Evolutionary conservation across 2,329 filamentous ascomycete species (phyloP).

Genomic region (Colletotrichum echinochloae): DNA sequence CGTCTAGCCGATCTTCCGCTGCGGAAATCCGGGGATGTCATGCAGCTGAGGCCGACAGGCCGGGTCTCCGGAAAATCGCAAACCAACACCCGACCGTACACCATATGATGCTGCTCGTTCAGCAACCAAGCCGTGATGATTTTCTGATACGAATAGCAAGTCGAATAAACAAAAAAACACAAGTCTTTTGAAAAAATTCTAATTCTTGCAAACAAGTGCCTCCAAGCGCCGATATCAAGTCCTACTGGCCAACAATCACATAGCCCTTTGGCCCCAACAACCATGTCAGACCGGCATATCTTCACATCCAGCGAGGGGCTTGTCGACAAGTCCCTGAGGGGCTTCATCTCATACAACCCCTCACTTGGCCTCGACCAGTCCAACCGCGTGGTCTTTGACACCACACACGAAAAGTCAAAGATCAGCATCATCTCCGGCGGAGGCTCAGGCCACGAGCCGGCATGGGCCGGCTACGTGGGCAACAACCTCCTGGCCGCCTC

Average conservation of each 20-base stretch:
- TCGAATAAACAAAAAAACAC: not conserved
- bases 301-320: conserved; percentile 66
- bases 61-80: conserved; percentile 22
- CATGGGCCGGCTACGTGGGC: conserved; percentile 74
- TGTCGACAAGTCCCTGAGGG: conserved; percentile 63
- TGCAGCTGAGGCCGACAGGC: conserved; percentile 6
- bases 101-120: conserved; percentile 26
- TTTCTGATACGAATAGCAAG: no score
- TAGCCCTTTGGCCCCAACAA: not conserved
- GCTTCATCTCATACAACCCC: conserved; percentile 66
- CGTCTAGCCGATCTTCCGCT: conserved; percentile 30
- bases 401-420: conserved; percentile 55
- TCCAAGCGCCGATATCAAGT: not conserved
- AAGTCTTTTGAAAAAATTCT: not conserved
- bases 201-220: not conserved
- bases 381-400: conserved; percentile 65
- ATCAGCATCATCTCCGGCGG: conserved; percentile 67
- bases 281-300: conserved; percentile 66
- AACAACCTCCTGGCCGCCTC: conserved; percentile 70
- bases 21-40: conserved; percentile 35
- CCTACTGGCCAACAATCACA: conserved; percentile 21
- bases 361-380: conserved; percentile 61
- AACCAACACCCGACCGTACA: conserved; percentile 15
- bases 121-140: not conserved
- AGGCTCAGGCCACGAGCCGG: conserved; percentile 70